These are phyloP conservation scores for Aspergillus ostianus DNA, from an alignment of 495 filamentous ascomycete species.

Conservation along the genomic window DNA sequence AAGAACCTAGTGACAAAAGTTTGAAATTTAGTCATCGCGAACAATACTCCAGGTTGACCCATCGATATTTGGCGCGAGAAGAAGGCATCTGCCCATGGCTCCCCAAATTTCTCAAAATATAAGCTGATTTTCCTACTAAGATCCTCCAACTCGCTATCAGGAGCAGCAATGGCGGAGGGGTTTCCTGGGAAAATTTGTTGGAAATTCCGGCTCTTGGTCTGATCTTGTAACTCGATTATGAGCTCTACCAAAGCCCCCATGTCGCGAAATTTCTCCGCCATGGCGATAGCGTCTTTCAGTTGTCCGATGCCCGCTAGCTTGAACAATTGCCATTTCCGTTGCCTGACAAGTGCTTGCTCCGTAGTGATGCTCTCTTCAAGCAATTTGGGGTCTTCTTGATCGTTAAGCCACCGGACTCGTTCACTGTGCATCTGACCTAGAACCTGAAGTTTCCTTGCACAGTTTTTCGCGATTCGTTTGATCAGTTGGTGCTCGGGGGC, in stretches of 20 bases:
- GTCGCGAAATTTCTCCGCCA: conserved; percentile 73
- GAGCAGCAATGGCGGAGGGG: conserved; percentile 5
- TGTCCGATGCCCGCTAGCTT: conserved; percentile 67
- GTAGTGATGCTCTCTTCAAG: conserved; percentile 45
- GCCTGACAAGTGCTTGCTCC: conserved; percentile 47
- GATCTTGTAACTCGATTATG: conserved; percentile 47
- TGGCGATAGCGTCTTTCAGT: conserved; percentile 61
- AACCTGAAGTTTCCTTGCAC: conserved; percentile 54
- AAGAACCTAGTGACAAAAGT: conserved; percentile 72
- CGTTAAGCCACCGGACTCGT: conserved; percentile 57
- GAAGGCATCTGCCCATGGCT: conserved; percentile 73
- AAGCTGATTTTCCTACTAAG: conserved; percentile 47
- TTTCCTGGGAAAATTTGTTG: conserved; percentile 8
- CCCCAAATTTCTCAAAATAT: conserved; percentile 75
- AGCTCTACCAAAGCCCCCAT: conserved; percentile 68
- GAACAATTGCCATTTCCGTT: conserved; percentile 58
- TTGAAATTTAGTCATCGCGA: conserved; percentile 63
- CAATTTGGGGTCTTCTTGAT: conserved; percentile 46
- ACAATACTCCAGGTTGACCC: conserved; percentile 61
- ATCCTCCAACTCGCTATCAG: conserved; percentile 28
- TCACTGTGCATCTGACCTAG: conserved; percentile 62
- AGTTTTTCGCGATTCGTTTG: conserved; percentile 50
- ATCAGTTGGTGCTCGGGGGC: conserved; percentile 34
- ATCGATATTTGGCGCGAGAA: conserved; percentile 72
- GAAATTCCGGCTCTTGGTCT: conserved; percentile 29